phyloP scores from a whole-genome alignment of 2,329 filamentous ascomycete genomes.

The Fusarium sp. region DNA sequence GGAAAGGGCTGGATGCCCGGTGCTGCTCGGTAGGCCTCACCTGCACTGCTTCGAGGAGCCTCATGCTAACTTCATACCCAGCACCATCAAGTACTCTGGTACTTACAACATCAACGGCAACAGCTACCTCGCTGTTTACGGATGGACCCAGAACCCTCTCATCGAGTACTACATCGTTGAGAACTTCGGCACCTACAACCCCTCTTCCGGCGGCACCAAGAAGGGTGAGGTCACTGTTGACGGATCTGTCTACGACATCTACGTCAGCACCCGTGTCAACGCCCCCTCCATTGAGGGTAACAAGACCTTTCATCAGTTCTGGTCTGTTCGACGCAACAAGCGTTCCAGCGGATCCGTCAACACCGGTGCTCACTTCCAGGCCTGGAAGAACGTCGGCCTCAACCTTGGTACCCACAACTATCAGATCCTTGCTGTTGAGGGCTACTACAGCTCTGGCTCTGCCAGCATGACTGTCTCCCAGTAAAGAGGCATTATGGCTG shows the following conservation, averaged over 20 bases:
- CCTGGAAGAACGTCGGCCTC: constrained; percentile 60
- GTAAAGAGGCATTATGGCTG: neutral
- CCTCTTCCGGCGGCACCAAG: constrained; percentile 44
- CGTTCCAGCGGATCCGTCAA: constrained; percentile 60
- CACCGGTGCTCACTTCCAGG: constrained; percentile 60
- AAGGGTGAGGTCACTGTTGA: constrained; percentile 49
- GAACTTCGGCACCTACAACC: constrained; percentile 47
- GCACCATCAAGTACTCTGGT: constrained; percentile 43
- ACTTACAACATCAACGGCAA: constrained; percentile 48
- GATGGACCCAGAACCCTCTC: constrained; percentile 51
- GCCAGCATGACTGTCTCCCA: constrained; percentile 56
- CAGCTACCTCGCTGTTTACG: constrained; percentile 51
- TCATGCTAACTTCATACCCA: constrained; percentile 1
- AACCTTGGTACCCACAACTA: constrained; percentile 60
- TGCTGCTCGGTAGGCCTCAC: constrained; percentile 43
- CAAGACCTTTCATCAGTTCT: constrained; percentile 62
- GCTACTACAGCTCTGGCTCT: constrained; percentile 59
- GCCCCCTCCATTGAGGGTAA: constrained; percentile 60
- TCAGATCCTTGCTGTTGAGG: constrained; percentile 64
- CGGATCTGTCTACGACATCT: constrained; percentile 51
- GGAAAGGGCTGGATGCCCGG: constrained; percentile 42
- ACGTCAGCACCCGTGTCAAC: constrained; percentile 50
- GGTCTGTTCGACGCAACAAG: constrained; percentile 60
- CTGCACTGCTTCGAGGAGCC: neutral
- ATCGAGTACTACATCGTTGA: constrained; percentile 53